Conservation (phyloP, 345 rosid species). For the Firmiana major region DNA sequence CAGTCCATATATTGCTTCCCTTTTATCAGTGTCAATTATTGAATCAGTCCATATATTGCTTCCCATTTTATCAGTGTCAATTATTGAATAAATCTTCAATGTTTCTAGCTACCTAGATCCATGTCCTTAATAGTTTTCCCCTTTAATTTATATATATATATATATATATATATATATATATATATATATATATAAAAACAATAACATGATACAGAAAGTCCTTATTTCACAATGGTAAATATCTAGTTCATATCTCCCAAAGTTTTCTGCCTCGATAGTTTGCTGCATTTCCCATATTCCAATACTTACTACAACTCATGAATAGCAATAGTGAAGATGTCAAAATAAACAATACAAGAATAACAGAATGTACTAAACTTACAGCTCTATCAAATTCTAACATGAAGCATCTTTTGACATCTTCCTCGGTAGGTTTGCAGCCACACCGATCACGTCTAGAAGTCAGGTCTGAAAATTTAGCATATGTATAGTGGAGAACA, state of each 20-base stretch:
- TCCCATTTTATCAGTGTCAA: not conserved
- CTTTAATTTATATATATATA: no score
- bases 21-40: not conserved
- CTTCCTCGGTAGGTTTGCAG: constrained; percentile 97
- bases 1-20: not conserved
- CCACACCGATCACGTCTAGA: constrained; percentile 91
- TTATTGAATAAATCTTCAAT: not conserved
- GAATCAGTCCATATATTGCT: not conserved
- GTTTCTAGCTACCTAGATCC: not conserved
- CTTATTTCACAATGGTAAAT: not conserved
- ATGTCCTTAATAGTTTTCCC: not conserved
- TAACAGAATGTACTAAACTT: constrained; percentile 31
- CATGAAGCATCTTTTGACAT: constrained; percentile 96
- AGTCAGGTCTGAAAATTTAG: constrained; percentile 87
- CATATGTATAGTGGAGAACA: constrained; percentile 89
- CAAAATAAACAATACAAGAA: constrained; percentile 10
- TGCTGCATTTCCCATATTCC: not conserved
- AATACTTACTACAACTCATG: not conserved
- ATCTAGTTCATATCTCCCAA: not conserved
- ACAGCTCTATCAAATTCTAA: constrained; percentile 94
- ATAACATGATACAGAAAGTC: not conserved
- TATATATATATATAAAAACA: no score
- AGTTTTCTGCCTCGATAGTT: not conserved
- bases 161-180: no score
- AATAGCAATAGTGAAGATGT: not conserved